Conservation (phyloP, 345 rosid genomes). For the Geranium brycei region DNA sequence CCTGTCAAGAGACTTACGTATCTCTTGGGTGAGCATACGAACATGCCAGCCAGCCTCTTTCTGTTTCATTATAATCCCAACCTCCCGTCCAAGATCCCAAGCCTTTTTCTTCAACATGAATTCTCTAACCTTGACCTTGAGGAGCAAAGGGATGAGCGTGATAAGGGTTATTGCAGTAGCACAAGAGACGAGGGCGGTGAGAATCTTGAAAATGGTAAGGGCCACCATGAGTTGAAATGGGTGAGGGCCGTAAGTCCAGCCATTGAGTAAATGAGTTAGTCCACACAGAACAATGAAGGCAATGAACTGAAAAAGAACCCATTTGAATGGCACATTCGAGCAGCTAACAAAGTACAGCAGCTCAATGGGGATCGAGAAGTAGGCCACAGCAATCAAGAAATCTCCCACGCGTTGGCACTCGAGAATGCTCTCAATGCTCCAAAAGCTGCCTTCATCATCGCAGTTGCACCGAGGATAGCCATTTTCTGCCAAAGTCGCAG, state of each 20-base stretch:
- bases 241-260: slow-evolving; percentile 75
- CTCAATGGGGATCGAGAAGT: slow-evolving; percentile 84
- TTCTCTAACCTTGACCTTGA: slow-evolving; percentile 85
- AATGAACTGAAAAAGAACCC: slow-evolving; percentile 84
- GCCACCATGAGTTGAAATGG: slow-evolving; percentile 67
- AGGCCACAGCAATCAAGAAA: slow-evolving; percentile 88
- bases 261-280: slow-evolving; percentile 81
- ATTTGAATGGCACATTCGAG: slow-evolving; percentile 85
- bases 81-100: slow-evolving; percentile 78
- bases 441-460: slow-evolving; percentile 64
- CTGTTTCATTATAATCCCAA: slow-evolving; percentile 73
- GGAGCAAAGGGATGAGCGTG: slow-evolving; percentile 75
- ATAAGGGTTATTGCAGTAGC: slow-evolving; percentile 81
- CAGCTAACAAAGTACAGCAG: slow-evolving; percentile 87
- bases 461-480: slow-evolving; percentile 55
- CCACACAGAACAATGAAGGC: slow-evolving; percentile 94
- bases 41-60: slow-evolving; percentile 69
- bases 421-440: slow-evolving; percentile 62
- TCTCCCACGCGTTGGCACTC: slow-evolving; percentile 65
- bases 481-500: slow-evolving; percentile 24
- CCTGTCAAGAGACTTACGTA: slow-evolving; percentile 69
- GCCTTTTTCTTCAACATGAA: slow-evolving; percentile 82
- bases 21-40: slow-evolving; percentile 88
- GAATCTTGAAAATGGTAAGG: slow-evolving; percentile 74
- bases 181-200: slow-evolving; percentile 82